Conservation (phyloP, 176 grass and related monocot species). For the Dendrocalamus sinicus region DNA sequence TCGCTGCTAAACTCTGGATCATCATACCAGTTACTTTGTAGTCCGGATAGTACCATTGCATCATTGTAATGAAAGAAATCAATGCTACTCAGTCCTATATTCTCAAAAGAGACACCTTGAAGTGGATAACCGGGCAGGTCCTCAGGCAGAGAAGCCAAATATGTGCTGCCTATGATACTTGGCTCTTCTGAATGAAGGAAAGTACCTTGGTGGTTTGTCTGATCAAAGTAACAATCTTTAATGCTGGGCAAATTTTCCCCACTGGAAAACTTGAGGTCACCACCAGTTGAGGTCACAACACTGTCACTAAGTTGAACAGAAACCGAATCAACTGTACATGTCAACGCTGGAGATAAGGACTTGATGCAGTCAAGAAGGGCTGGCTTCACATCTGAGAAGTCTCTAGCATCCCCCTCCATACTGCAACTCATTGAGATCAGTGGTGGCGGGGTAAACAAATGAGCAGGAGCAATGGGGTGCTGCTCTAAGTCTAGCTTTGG, state of each 20-base stretch:
- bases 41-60: slow-evolving; percentile 42
- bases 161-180: slow-evolving; percentile 47
- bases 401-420: slow-evolving; percentile 51
- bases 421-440: slow-evolving; percentile 59
- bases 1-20: slow-evolving; percentile 62
- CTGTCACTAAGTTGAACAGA: slow-evolving; percentile 63
- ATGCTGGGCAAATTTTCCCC: slow-evolving; percentile 54
- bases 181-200: slow-evolving; percentile 46
- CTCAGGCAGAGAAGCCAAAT: slow-evolving; percentile 64
- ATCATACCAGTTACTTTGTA: slow-evolving; percentile 86
- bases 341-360: slow-evolving; percentile 57
- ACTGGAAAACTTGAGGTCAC: slow-evolving; percentile 48
- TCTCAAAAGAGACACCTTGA: slow-evolving; percentile 76
- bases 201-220: slow-evolving; percentile 41
- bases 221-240: slow-evolving; percentile 58
- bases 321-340: slow-evolving; percentile 73
- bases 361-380: slow-evolving; percentile 64
- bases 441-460: slow-evolving; percentile 54
- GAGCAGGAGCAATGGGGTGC: slow-evolving; percentile 35
- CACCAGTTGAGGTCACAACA: slow-evolving; percentile 43
- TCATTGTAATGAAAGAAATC: slow-evolving; percentile 75
- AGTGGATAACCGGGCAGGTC: slow-evolving; percentile 64
- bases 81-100: slow-evolving; percentile 64
- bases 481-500: slow-evolving; percentile 67
- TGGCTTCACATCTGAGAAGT: slow-evolving; percentile 65